Percentiles rank a stretch among this genome's conserved stretches.
Evolutionary conservation across 1,139 yeast genomes (phyloP).

Genomic region (Kazachstania sp.): DNA sequence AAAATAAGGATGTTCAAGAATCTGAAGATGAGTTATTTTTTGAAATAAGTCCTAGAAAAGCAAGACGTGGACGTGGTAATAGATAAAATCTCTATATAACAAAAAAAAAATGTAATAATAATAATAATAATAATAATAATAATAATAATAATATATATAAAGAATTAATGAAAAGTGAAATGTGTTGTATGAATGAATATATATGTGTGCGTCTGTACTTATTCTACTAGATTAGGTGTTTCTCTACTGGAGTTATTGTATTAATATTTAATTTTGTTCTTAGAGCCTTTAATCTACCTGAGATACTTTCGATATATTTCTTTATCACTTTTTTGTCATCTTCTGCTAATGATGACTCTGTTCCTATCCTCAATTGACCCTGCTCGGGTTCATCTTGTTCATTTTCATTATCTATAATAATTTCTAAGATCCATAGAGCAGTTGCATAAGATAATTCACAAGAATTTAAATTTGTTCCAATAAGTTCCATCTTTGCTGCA

Average conservation of each 20-base stretch:
- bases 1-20: neutral
- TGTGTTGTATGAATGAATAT: neutral
- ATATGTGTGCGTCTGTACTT: neutral
- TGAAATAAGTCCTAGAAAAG: neutral
- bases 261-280: conserved; percentile 27
- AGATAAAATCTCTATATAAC: no score
- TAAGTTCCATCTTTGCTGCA: conserved; percentile 83
- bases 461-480: conserved; percentile 63
- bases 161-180: neutral
- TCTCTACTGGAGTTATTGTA: neutral
- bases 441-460: conserved; percentile 88
- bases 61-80: neutral
- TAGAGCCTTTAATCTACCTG: conserved; percentile 55
- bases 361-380: no score
- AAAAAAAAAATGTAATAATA: no score
- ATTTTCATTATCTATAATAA: conserved; percentile 45
- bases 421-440: conserved; percentile 91
- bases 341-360: conserved; percentile 40
- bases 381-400: conserved; percentile 6
- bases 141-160: neutral
- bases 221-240: neutral
- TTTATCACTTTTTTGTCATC: conserved; percentile 71
- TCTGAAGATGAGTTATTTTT: neutral
- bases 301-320: conserved; percentile 66
- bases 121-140: neutral